Evolutionary conservation across 495 filamentous ascomycete genomes (phyloP), one percentile per base, ranked within the genome.

Genomic region (Tuber microsphaerosporum): DNA sequence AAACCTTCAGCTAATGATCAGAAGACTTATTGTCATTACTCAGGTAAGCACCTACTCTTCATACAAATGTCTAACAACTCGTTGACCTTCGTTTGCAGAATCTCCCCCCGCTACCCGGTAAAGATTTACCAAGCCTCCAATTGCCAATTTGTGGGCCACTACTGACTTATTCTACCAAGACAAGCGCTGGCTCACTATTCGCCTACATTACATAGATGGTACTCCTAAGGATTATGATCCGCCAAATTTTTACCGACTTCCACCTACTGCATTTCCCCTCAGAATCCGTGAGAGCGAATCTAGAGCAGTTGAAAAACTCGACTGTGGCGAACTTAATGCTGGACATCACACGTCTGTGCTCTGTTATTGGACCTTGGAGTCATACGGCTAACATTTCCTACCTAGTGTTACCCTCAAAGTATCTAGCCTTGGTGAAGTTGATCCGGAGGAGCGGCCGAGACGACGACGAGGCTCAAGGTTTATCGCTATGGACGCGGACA

Each of bases 281-380:
- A 75, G 75, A 73, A 84, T 83, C 51, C 76, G 74, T 42, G 80
- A 83, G 51, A 74, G 71, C 39, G 78, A 77, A 37, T 73, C 76
- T 34, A 75, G 71, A 42, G 73, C 77, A 16, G 75, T 82, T 45
- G 73, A 81, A 73, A 82, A 65, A 44, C 74, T 78, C 19, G 69
- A 75, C n/a, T 74, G 78, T 69, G 81, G 81, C 39, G 37, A 68
- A n/a, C 69, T 84, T 44, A 72, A 83, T 37, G 74, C 83, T 61
- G 83, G 83, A 39, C 77, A 78, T 43, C 83, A 84, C 75, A 72
- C 68, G 83, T 84, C 76, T 70, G 79, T 75, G 51, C 46, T 34
- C 34, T 20, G 4, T 14, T 22, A 26, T 45, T 73, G 31, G 16
- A 43, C 22, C 19, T 75, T 73, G 42, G 14, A 31, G 7, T 31